Evolutionary conservation across 768 basidiomycete species (phyloP), one percentile per base, ranked within the genome.

Genomic region (Amanita molliuscula): DNA sequence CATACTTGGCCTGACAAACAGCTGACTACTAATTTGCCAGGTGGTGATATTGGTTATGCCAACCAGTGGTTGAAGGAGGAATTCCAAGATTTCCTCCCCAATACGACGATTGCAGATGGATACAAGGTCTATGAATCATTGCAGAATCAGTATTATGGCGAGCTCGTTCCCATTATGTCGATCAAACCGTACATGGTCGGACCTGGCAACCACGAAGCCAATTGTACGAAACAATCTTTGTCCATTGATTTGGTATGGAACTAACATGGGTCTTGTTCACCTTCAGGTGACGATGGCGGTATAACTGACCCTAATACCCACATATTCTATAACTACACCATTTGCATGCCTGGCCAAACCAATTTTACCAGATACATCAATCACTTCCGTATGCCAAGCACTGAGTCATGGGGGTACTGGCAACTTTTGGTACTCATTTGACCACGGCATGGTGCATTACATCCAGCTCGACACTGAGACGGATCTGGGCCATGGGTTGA

Each of bases 391-490:
- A 56, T 59, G 55, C 56, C 58, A 6, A 53, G 54, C 26, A 20
- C 29, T 0, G 51, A 57, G 38, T 59, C 58, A 2, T n/a, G 46
- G 41, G 6, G 58, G 58, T 9, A 50, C 53, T 3, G 56, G 55
- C 21, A 59, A 56, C 28, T 59, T 59, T 52, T 59, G 58, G 58
- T 59, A 55, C 42, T 55, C 58, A 0, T 57, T 57, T 50, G 56
- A 59, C 41, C 51, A 59, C 16, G 56, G 58, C 6, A 55, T 59
- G 54, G 53, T 52, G 5, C 58, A 57, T 43, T 57, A 46, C 26
- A 45, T 59, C 40, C 54, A 55, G 28, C 23, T 59, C 21, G 53
- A 57, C 42, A 55, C 58, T 5, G 58, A 59, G 48, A 59, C 58
- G 7, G 58, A 59, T 51, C 40, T 59, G 16, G 54, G 56, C 13